Conservation (phyloP, 352 stramenopile species). For the Globisporangium emineosum region DNA sequence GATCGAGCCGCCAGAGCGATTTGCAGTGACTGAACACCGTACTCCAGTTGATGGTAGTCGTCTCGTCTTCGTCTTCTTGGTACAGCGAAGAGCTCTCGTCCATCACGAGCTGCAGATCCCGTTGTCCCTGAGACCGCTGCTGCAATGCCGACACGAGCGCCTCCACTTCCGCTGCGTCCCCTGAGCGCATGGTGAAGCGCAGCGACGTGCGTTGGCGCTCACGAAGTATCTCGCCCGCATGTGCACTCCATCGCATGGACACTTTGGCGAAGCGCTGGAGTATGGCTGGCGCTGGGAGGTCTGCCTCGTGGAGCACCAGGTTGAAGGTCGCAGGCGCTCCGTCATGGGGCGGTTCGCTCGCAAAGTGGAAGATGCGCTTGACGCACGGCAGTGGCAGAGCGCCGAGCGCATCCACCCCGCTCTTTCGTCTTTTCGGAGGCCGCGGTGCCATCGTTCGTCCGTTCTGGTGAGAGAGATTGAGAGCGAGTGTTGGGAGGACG, state of each 20-base stretch:
- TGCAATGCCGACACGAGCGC: neutral
- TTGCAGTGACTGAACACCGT: neutral
- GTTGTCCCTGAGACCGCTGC: neutral
- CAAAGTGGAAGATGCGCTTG: conserved; percentile 12
- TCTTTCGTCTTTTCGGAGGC: neutral
- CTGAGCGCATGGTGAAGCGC: neutral
- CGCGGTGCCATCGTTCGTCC: neutral
- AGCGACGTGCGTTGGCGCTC: neutral
- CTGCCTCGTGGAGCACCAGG: neutral
- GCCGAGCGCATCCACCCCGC: neutral
- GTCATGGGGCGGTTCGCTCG: neutral
- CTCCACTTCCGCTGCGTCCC: neutral
- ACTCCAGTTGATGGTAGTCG: neutral
- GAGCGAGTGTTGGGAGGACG: neutral
- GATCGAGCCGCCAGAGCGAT: conserved; percentile 10
- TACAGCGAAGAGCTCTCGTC: neutral
- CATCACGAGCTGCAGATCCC: conserved; percentile 7
- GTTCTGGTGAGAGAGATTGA: neutral
- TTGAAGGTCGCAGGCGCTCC: neutral
- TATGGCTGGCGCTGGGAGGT: neutral
- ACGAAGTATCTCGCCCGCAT: neutral
- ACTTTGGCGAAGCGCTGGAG: conserved; percentile 7
- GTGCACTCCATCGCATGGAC: neutral
- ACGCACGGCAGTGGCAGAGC: conserved; percentile 1
- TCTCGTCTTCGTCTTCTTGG: neutral